A percentile compares a stretch with the other conserved stretches of the same genome.
Evolutionary conservation across 1,284 basidiomycete species (phyloP).

Genomic region (Chalciporus sp.): DNA sequence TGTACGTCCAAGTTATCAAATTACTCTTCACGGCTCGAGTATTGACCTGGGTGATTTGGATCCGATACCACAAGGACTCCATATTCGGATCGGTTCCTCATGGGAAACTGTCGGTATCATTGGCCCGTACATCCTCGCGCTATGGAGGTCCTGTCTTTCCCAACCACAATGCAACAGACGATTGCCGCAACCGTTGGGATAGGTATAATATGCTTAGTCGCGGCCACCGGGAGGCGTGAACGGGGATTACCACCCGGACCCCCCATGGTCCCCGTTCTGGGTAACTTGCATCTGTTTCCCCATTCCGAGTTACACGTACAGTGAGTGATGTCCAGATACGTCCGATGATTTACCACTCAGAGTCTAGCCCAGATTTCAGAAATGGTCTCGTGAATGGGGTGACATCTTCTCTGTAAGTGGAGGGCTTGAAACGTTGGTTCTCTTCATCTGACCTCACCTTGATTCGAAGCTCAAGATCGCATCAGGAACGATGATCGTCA

Average conservation of each 20-base stretch:
- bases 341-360: too few relatives aligned
- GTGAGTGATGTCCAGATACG: background rate
- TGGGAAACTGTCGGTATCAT: too few relatives aligned
- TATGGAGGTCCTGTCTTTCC: background rate
- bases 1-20: too few relatives aligned
- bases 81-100: too few relatives aligned
- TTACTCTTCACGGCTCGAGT: too few relatives aligned
- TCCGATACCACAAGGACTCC: too few relatives aligned
- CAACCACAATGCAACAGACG: background rate
- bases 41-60: too few relatives aligned
- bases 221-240: background rate
- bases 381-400: conserved; percentile 8
- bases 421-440: background rate
- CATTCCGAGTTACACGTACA: conserved; percentile 1
- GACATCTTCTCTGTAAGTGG: conserved; percentile 5
- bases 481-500: conserved; percentile 5
- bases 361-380: conserved; percentile 1
- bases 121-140: background rate
- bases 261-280: conserved; percentile 3
- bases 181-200: background rate
- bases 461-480: conserved; percentile 6
- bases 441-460: background rate
- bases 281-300: conserved; percentile 4
- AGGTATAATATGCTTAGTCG: background rate
- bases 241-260: conserved; percentile 4